Percentiles rank a stretch among this genome's conserved stretches.
These are phyloP conservation scores for Aureobasidium mangrovei DNA, from an alignment of 2,329 filamentous ascomycete genomes.

Conservation along the genomic window DNA sequence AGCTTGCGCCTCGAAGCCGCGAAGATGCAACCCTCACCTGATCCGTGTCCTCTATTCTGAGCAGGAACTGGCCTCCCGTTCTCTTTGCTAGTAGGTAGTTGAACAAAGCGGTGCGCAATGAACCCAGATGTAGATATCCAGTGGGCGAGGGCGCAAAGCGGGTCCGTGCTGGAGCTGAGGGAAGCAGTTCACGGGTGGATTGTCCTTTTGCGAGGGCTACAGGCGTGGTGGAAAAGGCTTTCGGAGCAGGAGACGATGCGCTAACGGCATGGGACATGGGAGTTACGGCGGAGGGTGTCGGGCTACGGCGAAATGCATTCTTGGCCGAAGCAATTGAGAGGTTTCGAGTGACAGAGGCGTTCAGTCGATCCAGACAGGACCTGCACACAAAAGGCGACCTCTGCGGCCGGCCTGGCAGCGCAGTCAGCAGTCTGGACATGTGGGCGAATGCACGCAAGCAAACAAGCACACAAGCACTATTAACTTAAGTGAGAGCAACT, in stretches of 20 bases:
- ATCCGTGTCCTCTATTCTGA: slow-evolving; percentile 93
- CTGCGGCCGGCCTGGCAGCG: not conserved
- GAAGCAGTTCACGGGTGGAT: not conserved
- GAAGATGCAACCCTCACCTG: slow-evolving; percentile 47
- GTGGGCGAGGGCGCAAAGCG: slow-evolving; percentile 95
- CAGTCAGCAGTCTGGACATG: slow-evolving; percentile 4
- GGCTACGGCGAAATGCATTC: not conserved
- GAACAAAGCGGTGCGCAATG: slow-evolving; percentile 85
- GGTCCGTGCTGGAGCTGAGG: slow-evolving; percentile 53
- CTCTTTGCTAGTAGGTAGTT: slow-evolving; percentile 85
- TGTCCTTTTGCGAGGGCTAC: not conserved
- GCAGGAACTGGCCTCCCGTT: slow-evolving; percentile 80
- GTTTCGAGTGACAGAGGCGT: not conserved
- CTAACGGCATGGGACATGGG: not conserved
- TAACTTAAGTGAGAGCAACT: no score
- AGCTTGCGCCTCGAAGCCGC: slow-evolving; percentile 21
- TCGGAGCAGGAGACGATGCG: not conserved
- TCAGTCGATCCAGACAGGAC: not conserved
- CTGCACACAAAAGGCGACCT: not conserved
- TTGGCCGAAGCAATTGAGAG: not conserved
- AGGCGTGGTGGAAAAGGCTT: slow-evolving; percentile 1
- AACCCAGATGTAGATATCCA: slow-evolving; percentile 85
- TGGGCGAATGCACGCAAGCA: not conserved
- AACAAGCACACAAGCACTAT: no score
- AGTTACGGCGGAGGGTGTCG: not conserved